phyloP scores from a whole-genome alignment of 805 yeast species.

The Candida endomychidarum region DNA sequence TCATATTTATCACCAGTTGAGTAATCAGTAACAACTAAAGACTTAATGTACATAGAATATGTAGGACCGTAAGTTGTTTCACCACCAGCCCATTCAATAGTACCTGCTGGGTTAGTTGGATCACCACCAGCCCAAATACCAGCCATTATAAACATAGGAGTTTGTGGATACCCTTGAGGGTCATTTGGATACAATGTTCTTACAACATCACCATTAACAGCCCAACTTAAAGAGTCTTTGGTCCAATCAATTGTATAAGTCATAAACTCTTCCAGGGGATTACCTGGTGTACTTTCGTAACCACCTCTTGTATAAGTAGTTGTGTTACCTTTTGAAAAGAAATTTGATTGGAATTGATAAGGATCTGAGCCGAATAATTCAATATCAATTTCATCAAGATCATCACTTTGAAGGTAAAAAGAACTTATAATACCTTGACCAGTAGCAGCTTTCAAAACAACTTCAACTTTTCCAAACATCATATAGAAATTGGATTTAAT shows the following conservation, averaged over 20 bases:
- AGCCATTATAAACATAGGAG: slow-evolving; percentile 74
- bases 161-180: slow-evolving; percentile 79
- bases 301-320: slow-evolving; percentile 78
- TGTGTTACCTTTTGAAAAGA: slow-evolving; percentile 77
- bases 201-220: slow-evolving; percentile 64
- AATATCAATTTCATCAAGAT: slow-evolving; percentile 83
- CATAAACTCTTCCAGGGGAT: slow-evolving; percentile 61
- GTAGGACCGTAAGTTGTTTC: slow-evolving; percentile 67
- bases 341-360: slow-evolving; percentile 74
- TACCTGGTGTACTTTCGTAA: slow-evolving; percentile 54
- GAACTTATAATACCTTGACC: slow-evolving; percentile 83
- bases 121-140: slow-evolving; percentile 89
- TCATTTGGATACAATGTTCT: slow-evolving; percentile 58
- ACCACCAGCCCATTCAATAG: slow-evolving; percentile 86
- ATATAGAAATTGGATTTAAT: slow-evolving; percentile 75
- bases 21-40: slow-evolving; percentile 64
- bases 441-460: slow-evolving; percentile 64
- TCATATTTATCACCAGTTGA: slow-evolving; percentile 61
- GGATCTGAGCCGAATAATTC: slow-evolving; percentile 86
- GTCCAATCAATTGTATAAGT: slow-evolving; percentile 89
- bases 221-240: slow-evolving; percentile 62
- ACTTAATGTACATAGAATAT: slow-evolving; percentile 62
- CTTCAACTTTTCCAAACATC: slow-evolving; percentile 87
- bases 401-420: slow-evolving; percentile 78
- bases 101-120: slow-evolving; percentile 59